Base-by-base conservation (phyloP, 495 filamentous ascomycete genomes). In the Penicillium ochrochloron region DNA sequence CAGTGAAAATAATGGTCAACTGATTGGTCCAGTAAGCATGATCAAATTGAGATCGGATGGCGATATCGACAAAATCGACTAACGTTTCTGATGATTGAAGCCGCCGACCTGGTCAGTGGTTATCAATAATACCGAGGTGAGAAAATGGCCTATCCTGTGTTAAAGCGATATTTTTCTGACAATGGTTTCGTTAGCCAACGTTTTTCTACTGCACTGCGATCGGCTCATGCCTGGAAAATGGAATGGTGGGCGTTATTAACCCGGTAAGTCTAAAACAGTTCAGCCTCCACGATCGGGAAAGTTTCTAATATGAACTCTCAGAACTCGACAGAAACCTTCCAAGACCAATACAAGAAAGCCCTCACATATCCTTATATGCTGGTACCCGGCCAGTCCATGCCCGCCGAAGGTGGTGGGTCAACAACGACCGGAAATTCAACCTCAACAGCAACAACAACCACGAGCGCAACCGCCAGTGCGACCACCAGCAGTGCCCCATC, bases 221-320 rank as follows among this genome's bases (percentile, higher is more conserved):
- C 12, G 71, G 71, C 42, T 83, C 78, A 33, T 83, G 79, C 54
- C 59, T 67, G 7, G 60, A 64, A 5, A 80, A 79, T 61, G 75
- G 74, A 34, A 82, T 82, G 78, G 76, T 83, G 9, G 77, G 75
- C 37, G 77, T 70, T 0, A 83, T 80, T 34, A 82, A 80, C 59
- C 71, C 73, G 21, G 77, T 78, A 73, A 21, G 69, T 41, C 15
- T 17, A 8, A 5, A 31, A 41, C 48, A 9, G 33, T 42, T 5
- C 8, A 58, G 51, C 33, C 15, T 41, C 17, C 15, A n/a, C 6
- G 8, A 23, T 25, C 15, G 2, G 3, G n/a, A 33, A 3, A 1
- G 3, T 31, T 8, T 21, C 33, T 66, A 34, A 51, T 25, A 14
- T 42, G 11, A 4, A 23, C 29, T 10, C 27, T 25, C 25, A 82